Evolutionary conservation across 306 rosid genomes (phyloP).

Genomic region (Vigna reflexopilosa): DNA sequence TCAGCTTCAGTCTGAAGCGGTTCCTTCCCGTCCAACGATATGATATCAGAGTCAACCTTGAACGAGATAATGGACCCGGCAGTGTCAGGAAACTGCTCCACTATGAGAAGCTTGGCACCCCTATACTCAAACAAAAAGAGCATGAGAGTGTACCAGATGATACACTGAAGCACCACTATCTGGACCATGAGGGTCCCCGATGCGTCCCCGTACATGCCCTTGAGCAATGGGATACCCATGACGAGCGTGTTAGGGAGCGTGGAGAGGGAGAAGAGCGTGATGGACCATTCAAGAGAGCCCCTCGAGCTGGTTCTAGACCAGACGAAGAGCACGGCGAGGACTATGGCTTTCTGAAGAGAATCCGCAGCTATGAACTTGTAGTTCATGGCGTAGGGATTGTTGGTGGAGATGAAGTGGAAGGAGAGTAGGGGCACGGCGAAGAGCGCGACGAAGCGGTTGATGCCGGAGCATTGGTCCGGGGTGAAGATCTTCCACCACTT

Average conservation of each 20-base stretch:
- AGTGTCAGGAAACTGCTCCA: constrained; percentile 85
- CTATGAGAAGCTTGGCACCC: constrained; percentile 78
- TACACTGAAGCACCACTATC: constrained; percentile 82
- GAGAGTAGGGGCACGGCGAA: constrained; percentile 88
- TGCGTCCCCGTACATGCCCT: constrained; percentile 78
- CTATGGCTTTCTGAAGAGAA: constrained; percentile 67
- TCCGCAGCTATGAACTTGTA: constrained; percentile 80
- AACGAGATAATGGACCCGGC: constrained; percentile 78
- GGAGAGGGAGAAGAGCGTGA: constrained; percentile 81
- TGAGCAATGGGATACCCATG: constrained; percentile 82
- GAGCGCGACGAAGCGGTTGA: constrained; percentile 88
- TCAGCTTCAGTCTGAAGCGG: constrained; percentile 81
- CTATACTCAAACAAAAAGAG: constrained; percentile 80
- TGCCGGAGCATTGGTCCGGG: constrained; percentile 89
- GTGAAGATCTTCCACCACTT: constrained; percentile 93
- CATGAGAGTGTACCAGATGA: constrained; percentile 85
- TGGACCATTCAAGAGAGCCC: constrained; percentile 82
- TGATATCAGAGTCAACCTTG: constrained; percentile 77
- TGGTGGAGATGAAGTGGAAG: constrained; percentile 85
- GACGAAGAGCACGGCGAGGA: constrained; percentile 53
- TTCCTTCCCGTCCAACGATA: constrained; percentile 82
- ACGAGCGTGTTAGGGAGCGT: constrained; percentile 84
- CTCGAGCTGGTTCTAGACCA: constrained; percentile 66
- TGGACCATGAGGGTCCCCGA: constrained; percentile 79
- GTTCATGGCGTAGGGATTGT: constrained; percentile 84